These are phyloP conservation scores for Solanum dulcamara DNA, from an alignment of 257 asterid species.

Conservation along the genomic window DNA sequence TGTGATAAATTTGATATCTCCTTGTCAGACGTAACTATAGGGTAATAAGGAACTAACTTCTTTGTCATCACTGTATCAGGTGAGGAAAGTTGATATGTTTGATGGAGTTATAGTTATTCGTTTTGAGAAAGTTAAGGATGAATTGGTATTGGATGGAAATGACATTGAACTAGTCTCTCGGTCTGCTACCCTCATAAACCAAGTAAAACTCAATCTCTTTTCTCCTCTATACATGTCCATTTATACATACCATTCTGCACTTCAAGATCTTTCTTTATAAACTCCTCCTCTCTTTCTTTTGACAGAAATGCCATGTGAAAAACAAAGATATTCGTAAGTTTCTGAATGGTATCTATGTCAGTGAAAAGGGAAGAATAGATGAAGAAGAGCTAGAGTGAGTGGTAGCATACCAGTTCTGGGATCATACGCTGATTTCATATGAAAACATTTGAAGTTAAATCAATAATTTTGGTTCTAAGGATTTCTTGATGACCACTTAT, in stretches of 20 bases:
- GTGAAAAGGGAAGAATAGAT: background rate
- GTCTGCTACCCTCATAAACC: background rate
- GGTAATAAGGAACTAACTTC: background rate
- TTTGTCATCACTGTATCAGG: background rate
- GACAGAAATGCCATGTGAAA: background rate
- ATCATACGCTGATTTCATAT: background rate
- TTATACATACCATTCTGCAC: background rate
- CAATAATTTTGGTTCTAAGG: background rate
- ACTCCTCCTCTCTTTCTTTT: background rate
- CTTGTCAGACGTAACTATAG: background rate
- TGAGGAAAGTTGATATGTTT: background rate
- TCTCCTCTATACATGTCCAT: background rate
- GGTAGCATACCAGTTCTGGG: background rate
- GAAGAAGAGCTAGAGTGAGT: background rate
- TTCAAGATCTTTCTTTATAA: background rate
- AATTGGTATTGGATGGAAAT: background rate
- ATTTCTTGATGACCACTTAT: background rate
- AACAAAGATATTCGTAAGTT: conserved; percentile 1
- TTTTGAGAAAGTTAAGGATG: background rate
- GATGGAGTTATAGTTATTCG: background rate
- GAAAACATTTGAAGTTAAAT: background rate
- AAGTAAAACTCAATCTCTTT: background rate
- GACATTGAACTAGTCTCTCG: background rate
- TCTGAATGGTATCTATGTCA: background rate
- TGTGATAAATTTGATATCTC: background rate